phyloP scores from a whole-genome alignment of 192 early-diverging fungal species.

The Coemansia nantahalensis region DNA sequence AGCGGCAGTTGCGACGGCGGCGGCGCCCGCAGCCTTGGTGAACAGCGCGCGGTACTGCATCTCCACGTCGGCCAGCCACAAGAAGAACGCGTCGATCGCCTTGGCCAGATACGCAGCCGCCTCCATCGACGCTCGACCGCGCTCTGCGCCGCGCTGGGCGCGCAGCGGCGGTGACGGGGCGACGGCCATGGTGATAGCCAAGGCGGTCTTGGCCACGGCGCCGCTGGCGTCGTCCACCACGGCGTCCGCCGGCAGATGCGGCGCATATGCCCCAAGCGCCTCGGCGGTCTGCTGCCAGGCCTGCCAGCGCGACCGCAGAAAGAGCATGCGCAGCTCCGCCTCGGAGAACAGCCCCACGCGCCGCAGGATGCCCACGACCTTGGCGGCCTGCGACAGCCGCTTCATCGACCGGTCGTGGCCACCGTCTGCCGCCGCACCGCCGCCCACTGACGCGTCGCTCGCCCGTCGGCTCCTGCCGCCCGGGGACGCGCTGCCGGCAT shows the following conservation, averaged over 20 bases:
- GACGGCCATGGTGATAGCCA: not conserved
- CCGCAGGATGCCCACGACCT: conserved; percentile 38
- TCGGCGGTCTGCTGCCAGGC: conserved; percentile 40
- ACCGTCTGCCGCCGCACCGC: conserved; percentile 3
- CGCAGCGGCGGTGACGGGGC: conserved; percentile 1
- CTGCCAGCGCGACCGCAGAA: conserved; percentile 47
- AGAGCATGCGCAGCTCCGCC: conserved; percentile 42
- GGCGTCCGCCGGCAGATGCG: not conserved
- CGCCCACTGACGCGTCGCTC: not conserved
- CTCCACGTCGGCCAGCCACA: conserved; percentile 42
- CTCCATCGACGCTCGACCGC: conserved; percentile 14
- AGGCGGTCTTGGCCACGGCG: not conserved
- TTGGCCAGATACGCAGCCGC: conserved; percentile 29
- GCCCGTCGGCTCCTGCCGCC: not conserved
- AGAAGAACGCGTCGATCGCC: conserved; percentile 34
- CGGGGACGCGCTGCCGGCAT: not conserved
- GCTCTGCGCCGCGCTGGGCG: conserved; percentile 2
- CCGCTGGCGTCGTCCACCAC: not conserved
- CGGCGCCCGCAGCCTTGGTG: not conserved
- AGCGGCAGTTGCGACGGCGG: not conserved
- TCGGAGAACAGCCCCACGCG: conserved; percentile 38
- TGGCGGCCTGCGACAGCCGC: conserved; percentile 37
- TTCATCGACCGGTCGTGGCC: conserved; percentile 34
- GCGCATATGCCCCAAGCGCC: conserved; percentile 27
- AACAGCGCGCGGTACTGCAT: conserved; percentile 45